Evolutionary conservation across 495 filamentous ascomycete genomes (phyloP), one percentile per base, ranked within the genome.

Genomic region (Hyaloscypha finlandica): DNA sequence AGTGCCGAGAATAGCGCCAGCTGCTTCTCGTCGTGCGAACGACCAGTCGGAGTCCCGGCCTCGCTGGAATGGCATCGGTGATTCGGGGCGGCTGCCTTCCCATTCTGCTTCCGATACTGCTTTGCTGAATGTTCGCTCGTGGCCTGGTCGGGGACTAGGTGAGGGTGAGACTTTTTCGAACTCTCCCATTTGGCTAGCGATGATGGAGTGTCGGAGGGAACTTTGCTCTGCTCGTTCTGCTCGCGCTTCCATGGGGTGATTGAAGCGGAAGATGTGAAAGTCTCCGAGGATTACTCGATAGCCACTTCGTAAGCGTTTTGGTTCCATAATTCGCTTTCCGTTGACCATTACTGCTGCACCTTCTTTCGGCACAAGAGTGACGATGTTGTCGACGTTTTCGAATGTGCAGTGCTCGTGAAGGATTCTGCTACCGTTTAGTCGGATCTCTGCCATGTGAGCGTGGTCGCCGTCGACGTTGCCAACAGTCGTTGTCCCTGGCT

Each of bases 261-360:
- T 99, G 81, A 99, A 99, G 65, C 95, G 85, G 78, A 98, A 99
- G 63, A 99, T 99, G 75, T 99, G 95, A 73, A 99, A 99, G 77
- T 99, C 95, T 19, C 96, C 95, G 11, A 99, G 80, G 57, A 99
- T 99, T 53, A 99, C 91, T 32, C 95, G 90, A 77, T 91, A 95
- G 37, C 95, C 95, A 78, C 93, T 97, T 70, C 92, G 88, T 51
- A 99, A 81, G 60, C 92, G 85, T 65, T 88, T 93, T 11, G 92
- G 88, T 71, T 92, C 91, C 39, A 92, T 84, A 32, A 97, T 89
- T 22, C 93, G 88, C 64, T 94, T 82, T 52, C 95, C 95, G 72
- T 99, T 99, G 42, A 99, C 93, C 96, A 99, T 98, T 42, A 98
- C 91, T 8, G 94, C 90, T 4, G 95, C 96, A 19, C 90, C 91